Evolutionary conservation across 2,329 filamentous ascomycete genomes (phyloP).

Genomic region (Purpureocillium lavendulum): DNA sequence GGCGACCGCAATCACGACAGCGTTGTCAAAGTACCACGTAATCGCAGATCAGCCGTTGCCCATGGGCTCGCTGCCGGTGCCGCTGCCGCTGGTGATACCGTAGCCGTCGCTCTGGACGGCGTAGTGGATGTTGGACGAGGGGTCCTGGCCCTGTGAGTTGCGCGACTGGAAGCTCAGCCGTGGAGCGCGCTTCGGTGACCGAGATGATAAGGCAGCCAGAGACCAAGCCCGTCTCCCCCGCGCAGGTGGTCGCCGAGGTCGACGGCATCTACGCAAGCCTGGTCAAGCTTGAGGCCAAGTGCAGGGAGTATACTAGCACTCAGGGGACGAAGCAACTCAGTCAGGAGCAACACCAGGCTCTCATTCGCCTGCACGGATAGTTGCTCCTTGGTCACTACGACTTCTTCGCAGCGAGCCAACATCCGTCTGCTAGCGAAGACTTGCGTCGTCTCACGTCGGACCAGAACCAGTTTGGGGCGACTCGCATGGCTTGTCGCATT

Average conservation of each 20-base stretch:
- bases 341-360: conserved; percentile 71
- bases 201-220: conserved; percentile 37
- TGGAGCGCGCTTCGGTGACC: conserved; percentile 2
- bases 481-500: too few species aligned
- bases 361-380: conserved; percentile 75
- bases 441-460: conserved; percentile 64
- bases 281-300: conserved; percentile 80
- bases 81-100: too few species aligned
- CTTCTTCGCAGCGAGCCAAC: conserved; percentile 80
- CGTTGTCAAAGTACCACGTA: too few species aligned
- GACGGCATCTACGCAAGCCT: conserved; percentile 77
- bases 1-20: too few species aligned
- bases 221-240: conserved; percentile 63
- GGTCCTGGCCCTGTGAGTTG: too few species aligned
- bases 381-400: conserved; percentile 77
- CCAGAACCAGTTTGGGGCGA: too few species aligned
- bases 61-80: too few species aligned
- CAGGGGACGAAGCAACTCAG: conserved; percentile 39
- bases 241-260: conserved; percentile 73
- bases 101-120: too few species aligned
- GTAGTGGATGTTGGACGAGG: too few species aligned
- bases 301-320: conserved; percentile 70
- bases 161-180: too few species aligned
- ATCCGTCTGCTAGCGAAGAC: conserved; percentile 65
- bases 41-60: too few species aligned